These are phyloP conservation scores for Panicum virgatum DNA, from an alignment of 202 grass and related monocot genomes.

Conservation along the genomic window DNA sequence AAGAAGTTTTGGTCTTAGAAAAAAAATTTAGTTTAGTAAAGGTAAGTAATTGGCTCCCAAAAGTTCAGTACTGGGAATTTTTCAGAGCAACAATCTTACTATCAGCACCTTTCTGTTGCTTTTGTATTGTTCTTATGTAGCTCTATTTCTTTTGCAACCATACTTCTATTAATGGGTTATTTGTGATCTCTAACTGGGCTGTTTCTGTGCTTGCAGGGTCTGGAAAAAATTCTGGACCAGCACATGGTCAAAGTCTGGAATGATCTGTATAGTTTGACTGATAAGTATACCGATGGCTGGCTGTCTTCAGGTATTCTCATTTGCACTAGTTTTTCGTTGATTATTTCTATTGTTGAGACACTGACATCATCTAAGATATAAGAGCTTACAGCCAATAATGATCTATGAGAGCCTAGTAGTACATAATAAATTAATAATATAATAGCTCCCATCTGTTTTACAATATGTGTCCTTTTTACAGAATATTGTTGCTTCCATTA, in stretches of 20 bases:
- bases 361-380: too few relatives aligned
- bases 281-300: slow-evolving; percentile 83
- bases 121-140: slow-evolving; percentile 10
- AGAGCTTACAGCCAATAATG: too few relatives aligned
- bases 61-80: slow-evolving; percentile 15
- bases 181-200: slow-evolving; percentile 3
- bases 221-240: slow-evolving; percentile 78
- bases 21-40: slow-evolving; percentile 8
- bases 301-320: slow-evolving; percentile 82
- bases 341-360: background rate
- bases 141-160: background rate
- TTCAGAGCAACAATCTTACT: slow-evolving; percentile 5
- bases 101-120: slow-evolving; percentile 20
- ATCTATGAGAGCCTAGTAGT: too few relatives aligned
- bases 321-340: background rate
- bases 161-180: slow-evolving; percentile 1
- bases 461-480: background rate
- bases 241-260: slow-evolving; percentile 75
- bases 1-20: slow-evolving; percentile 4
- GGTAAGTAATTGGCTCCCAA: background rate
- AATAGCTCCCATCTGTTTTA: background rate
- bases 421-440: background rate
- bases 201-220: slow-evolving; percentile 52
- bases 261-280: slow-evolving; percentile 83
- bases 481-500: background rate